Base-by-base conservation (phyloP, 1,139 yeast genomes). In the Magnusiomyces fungicola region DNA sequence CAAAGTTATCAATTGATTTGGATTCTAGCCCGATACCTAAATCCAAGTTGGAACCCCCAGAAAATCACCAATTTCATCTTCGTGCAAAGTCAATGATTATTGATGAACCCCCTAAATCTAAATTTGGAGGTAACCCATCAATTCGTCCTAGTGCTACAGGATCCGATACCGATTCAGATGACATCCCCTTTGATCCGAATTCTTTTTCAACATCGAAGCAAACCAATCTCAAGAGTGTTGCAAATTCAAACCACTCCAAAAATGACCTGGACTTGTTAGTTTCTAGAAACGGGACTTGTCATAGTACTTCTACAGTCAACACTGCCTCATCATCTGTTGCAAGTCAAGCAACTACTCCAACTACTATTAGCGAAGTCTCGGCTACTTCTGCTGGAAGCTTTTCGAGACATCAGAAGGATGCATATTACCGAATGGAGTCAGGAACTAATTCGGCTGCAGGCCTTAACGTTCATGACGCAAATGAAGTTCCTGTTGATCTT, bases 301-400 rank as follows among this genome's bases (percentile, higher is more conserved):
- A 50, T 32, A 59, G 62, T 48, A 52, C 58, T 23, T 61, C 64
- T 12, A 57, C 64, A 2, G 50, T 54, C 16, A 58, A 55, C 41
- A 55, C 63, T 18, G 56, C 56, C 52, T 49, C 57, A 10, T 50
- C 58, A 16, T 60, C 64, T 1, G 51, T 56, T 18, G 48, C 50
- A 16, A 57, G 61, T 44, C 45, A 50, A 36, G 56, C 60, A 43
- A 56, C 64, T 3, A 55, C 59, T 4, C 59, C 62, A 3, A 69
- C 76, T 5, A 61, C 70, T 10, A 62, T 72, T 65, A 73, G 77
- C 42, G 92, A 84, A 61, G 76, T 85, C 51, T 83, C 94, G 69
- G 95, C 95, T 3, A 86, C 95, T 0, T 83, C 94, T 58, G 96
- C 96, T 1, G 95, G 95, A 0, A 85, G 95, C 12, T 80, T 81